Percentiles rank a stretch among this genome's conserved stretches.
Evolutionary conservation across 192 early-diverging fungal species (phyloP).

Genomic region (Chytriomyces sp.): DNA sequence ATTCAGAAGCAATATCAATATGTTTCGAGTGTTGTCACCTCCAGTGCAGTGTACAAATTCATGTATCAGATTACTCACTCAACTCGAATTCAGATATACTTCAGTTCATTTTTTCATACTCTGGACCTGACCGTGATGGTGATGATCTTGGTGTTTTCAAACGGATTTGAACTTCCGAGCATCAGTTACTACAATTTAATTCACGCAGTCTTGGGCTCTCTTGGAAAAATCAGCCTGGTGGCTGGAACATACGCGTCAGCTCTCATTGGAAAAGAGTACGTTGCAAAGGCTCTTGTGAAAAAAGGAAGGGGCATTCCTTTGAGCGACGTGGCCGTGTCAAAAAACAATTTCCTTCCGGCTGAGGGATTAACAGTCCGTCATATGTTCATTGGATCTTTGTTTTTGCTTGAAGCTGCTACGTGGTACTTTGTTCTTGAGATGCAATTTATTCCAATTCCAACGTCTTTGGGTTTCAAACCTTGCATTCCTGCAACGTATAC

Average conservation of each 20-base stretch:
- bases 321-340: neutral
- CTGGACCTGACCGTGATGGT: neutral
- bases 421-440: constrained; percentile 15
- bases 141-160: neutral
- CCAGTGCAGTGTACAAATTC: neutral
- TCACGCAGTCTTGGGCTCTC: constrained; percentile 15
- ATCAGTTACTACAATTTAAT: constrained; percentile 23
- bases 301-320: neutral
- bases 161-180: neutral
- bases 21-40: neutral
- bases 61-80: neutral
- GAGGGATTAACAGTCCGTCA: neutral
- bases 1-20: neutral
- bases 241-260: neutral
- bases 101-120: neutral
- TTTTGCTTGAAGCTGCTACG: neutral
- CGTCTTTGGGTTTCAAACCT: constrained; percentile 1
- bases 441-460: neutral
- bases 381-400: neutral
- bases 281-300: constrained; percentile 16
- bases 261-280: constrained; percentile 22
- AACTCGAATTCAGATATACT: constrained; percentile 5
- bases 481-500: constrained; percentile 11
- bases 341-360: neutral
- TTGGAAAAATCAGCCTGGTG: constrained; percentile 20